Evolutionary conservation across 176 grass and related monocot genomes (phyloP).

Genomic region (Pontederia paniculata): DNA sequence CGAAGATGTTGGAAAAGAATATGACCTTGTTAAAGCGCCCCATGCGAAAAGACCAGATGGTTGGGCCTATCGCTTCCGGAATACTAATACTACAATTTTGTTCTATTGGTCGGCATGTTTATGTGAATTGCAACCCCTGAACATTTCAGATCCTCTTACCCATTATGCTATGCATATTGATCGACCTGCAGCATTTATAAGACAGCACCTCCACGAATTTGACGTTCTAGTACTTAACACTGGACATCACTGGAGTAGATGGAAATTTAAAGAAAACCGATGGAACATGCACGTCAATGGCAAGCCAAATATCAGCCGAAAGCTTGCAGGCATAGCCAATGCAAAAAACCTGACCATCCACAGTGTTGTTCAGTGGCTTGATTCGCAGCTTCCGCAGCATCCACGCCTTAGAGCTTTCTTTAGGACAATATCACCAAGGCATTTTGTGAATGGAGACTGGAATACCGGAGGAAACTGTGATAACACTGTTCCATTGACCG

Average conservation of each 20-base stretch:
- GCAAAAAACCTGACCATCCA: conserved; percentile 70
- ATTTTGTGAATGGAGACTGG: conserved; percentile 94
- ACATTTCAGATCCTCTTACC: conserved; percentile 30
- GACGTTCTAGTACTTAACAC: conserved; percentile 88
- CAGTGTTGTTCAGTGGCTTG: conserved; percentile 59
- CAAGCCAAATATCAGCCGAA: conserved; percentile 32
- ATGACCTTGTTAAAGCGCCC: conserved; percentile 56
- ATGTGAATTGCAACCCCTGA: conserved; percentile 68
- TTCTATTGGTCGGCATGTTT: conserved; percentile 95
- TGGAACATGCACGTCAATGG: conserved; percentile 66
- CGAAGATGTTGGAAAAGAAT: conserved; percentile 65
- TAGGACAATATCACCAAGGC: conserved; percentile 74
- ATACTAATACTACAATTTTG: conserved; percentile 66
- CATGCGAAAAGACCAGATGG: conserved; percentile 66
- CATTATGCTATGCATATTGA: conserved; percentile 85
- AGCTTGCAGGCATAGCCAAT: conserved; percentile 33
- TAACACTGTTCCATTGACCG: conserved; percentile 47
- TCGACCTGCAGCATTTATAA: conserved; percentile 64
- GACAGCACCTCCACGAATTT: conserved; percentile 46
- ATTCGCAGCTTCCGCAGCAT: conserved; percentile 34
- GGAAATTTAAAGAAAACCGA: conserved; percentile 62
- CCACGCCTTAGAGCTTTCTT: conserved; percentile 60
- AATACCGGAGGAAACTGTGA: conserved; percentile 84
- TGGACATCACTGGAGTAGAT: conserved; percentile 96
- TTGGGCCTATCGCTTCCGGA: conserved; percentile 76